Evolutionary conservation across 2,329 filamentous ascomycete species (phyloP).

Genomic region (Stromatinia cepivora): DNA sequence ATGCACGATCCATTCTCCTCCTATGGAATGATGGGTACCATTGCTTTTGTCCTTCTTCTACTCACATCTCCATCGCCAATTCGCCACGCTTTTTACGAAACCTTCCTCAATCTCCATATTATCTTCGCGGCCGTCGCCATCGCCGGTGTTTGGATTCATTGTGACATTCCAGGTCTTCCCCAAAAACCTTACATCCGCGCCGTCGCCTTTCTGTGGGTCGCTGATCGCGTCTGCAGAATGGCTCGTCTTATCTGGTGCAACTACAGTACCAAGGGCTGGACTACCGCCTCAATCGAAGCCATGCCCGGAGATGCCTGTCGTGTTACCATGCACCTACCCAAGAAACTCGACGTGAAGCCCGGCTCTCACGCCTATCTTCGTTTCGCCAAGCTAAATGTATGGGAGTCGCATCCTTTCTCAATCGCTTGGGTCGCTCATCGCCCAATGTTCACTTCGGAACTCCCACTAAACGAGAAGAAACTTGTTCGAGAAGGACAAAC

Average conservation of each 20-base stretch:
- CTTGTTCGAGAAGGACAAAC: constrained; percentile 9
- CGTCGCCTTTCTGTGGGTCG: constrained; percentile 73
- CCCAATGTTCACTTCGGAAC: constrained; percentile 40
- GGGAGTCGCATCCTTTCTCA: constrained; percentile 78
- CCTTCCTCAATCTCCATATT: constrained; percentile 87
- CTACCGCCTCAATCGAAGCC: constrained; percentile 64
- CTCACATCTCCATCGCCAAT: constrained; percentile 74
- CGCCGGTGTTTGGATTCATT: constrained; percentile 75
- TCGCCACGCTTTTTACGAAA: constrained; percentile 95
- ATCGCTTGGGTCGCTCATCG: constrained; percentile 70
- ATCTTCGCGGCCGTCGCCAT: constrained; percentile 68
- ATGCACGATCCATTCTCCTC: constrained; percentile 61
- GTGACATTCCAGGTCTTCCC: constrained; percentile 62
- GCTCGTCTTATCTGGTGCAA: constrained; percentile 66
- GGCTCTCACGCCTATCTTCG: constrained; percentile 76
- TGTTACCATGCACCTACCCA: constrained; percentile 69
- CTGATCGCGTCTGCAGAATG: constrained; percentile 67
- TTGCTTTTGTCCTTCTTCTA: constrained; percentile 64
- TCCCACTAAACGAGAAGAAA: constrained; percentile 44
- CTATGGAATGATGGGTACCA: constrained; percentile 60
- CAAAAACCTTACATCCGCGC: constrained; percentile 74
- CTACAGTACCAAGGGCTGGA: constrained; percentile 53
- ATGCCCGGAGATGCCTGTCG: constrained; percentile 69
- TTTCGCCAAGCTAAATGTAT: constrained; percentile 63
- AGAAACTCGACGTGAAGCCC: constrained; percentile 63